Evolutionary conservation across 305 asterid genomes (phyloP), one percentile per base, ranked within the genome.

Genomic region (Coffea humblotiana): DNA sequence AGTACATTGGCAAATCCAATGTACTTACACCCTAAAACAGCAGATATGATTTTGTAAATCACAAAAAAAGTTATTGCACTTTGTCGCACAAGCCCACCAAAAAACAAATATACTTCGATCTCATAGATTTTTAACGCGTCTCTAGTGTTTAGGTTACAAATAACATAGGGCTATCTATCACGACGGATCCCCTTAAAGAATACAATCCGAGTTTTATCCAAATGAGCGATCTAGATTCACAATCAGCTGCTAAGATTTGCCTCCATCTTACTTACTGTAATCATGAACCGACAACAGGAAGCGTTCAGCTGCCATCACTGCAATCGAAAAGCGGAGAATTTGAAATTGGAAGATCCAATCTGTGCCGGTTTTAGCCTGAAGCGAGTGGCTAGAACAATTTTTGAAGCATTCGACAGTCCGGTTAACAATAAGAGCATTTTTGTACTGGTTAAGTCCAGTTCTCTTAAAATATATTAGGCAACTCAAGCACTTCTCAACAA

Each of bases 171-270:
- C 43, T 58, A 54, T 64, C 49, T 40, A 63, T 76, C 61, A 63
- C 43, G 9, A 27, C 29, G 52, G 72, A 73, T 23, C 8, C 61
- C 63, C 63, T 23, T 1, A 47, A 76, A 76, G 27, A 76, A 64
- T 29, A 47, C 73, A 18, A 48, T 64, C 72, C 25, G 10, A 43
- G 79, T 71, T n/a, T 43, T 47, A 25, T 63, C 61, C 27, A 63
- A 76, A 49, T 45, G 27, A 47, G 47, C 63, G 19, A 48, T 64
- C 23, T 76, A 63, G 61, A 54, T 64, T 64, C 63, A 27, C 49
- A 64, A 77, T 77, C 61, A 11, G 35, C 80, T 48, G 35, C 80
- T 48, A 65, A 77, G 74, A 65, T 77, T 77, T 65, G 65, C n/a
- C 54, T 19, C 74, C 56, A 14, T 27, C 21, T 27, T 65, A 77